Evolutionary conservation across 805 yeast genomes (phyloP).

Genomic region (Helenozyma rhizophorensis): DNA sequence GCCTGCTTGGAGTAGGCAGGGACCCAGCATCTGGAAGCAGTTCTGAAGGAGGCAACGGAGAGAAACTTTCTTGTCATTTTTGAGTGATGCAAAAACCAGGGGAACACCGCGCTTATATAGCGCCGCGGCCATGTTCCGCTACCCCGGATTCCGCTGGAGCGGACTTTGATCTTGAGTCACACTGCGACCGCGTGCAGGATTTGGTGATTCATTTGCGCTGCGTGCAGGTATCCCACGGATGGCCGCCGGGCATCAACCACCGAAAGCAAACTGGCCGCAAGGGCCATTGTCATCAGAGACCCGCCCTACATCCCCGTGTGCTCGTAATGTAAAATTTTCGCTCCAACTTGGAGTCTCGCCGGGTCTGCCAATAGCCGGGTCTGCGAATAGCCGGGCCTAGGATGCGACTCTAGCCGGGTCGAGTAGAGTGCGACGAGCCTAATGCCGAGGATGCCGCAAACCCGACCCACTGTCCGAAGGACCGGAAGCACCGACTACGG

Average conservation of each 20-base stretch:
- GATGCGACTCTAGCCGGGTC: too few relatives aligned
- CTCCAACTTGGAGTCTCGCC: too few relatives aligned
- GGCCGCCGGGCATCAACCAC: conserved; percentile 1
- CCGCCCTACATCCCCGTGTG: too few relatives aligned
- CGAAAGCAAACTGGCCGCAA: conserved; percentile 1
- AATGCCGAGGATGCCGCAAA: too few relatives aligned
- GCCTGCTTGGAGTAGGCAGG: conserved; percentile 12
- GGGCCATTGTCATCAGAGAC: too few relatives aligned
- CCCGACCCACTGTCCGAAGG: too few relatives aligned
- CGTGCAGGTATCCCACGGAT: background rate
- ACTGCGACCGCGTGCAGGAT: background rate
- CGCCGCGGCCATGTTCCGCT: conserved; percentile 4
- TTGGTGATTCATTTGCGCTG: background rate
- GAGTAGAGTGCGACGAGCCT: too few relatives aligned
- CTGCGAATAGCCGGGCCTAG: too few relatives aligned
- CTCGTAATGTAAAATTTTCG: too few relatives aligned
- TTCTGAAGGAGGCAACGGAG: conserved; percentile 32
- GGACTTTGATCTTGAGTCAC: conserved; percentile 8
- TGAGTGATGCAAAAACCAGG: background rate
- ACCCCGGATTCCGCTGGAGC: conserved; percentile 16
- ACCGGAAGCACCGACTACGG: too few relatives aligned
- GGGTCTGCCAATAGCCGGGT: too few relatives aligned
- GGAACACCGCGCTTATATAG: conserved; percentile 2
- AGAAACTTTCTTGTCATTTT: conserved; percentile 27
- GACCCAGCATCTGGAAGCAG: conserved; percentile 43